phyloP scores from a whole-genome alignment of 2,329 filamentous ascomycete genomes.

The Sporothrix pallida region DNA sequence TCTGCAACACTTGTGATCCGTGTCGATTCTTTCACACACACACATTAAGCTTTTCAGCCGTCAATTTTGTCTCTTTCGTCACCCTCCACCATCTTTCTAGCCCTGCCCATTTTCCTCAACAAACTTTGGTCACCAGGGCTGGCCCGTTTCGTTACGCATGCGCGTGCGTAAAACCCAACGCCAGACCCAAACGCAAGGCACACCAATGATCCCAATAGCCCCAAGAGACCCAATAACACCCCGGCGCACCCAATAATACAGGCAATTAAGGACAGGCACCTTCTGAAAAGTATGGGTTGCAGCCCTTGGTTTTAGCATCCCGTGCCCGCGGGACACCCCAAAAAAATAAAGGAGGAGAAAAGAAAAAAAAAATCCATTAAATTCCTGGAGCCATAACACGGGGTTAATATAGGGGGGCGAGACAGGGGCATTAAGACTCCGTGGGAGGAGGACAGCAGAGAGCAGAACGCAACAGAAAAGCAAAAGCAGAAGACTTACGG shows the following conservation, averaged over 20 bases:
- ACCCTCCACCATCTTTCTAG: not conserved
- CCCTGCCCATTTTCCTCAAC: not conserved
- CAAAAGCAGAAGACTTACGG: too few species aligned
- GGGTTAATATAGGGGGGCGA: not conserved
- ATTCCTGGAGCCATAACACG: constrained; percentile 8
- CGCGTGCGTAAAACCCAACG: constrained; percentile 12
- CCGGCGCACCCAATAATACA: too few species aligned
- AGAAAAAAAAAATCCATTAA: not conserved
- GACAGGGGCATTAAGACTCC: not conserved
- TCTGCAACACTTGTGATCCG: not conserved
- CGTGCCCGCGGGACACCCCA: not conserved
- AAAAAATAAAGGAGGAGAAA: not conserved
- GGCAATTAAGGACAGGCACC: not conserved
- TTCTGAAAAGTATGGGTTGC: not conserved
- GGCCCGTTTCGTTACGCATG: constrained; percentile 16
- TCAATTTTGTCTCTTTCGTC: not conserved
- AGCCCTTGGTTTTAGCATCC: constrained; percentile 22
- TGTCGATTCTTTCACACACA: not conserved
- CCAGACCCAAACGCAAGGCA: not conserved
- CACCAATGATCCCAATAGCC: not conserved
- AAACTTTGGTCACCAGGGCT: not conserved
- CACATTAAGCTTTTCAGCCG: constrained; percentile 9
- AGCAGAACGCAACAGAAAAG: too few species aligned
- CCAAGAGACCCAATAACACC: too few species aligned
- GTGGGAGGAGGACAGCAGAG: not conserved